A percentile compares a stretch with the other conserved stretches of the same genome.
phyloP scores from a whole-genome alignment of 1,284 basidiomycete species.

The Coniferiporia weirii region DNA sequence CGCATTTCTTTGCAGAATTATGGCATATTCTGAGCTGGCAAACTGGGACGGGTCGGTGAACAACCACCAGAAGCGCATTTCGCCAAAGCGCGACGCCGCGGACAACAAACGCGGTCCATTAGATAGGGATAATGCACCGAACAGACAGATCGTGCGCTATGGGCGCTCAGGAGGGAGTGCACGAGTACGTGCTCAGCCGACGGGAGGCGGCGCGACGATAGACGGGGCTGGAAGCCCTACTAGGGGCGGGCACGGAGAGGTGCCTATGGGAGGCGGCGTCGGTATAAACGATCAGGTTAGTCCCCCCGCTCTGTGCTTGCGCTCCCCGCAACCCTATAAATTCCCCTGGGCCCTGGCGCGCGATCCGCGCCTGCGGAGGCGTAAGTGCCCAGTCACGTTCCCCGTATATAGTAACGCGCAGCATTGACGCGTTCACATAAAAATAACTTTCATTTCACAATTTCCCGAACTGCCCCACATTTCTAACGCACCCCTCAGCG shows the following conservation, averaged over 20 bases:
- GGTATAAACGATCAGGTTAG: background rate
- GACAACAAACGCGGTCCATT: background rate
- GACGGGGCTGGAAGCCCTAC: background rate
- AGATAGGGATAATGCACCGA: background rate
- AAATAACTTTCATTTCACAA: background rate
- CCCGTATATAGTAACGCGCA: background rate
- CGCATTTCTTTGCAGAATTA: background rate
- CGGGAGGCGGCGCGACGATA: background rate
- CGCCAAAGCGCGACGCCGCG: background rate
- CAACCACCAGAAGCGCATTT: background rate
- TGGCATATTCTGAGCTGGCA: constrained; percentile 15
- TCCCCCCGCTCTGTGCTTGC: background rate
- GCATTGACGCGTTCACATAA: background rate
- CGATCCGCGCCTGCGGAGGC: background rate
- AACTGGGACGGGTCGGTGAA: constrained; percentile 16
- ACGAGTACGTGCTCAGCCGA: background rate
- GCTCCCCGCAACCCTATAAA: background rate
- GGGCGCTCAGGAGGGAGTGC: background rate
- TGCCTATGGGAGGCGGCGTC: background rate
- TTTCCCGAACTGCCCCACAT: background rate
- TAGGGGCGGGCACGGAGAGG: background rate
- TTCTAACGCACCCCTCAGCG: background rate
- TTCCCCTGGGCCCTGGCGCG: background rate
- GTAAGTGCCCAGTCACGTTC: background rate
- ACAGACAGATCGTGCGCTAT: background rate